phyloP scores from a whole-genome alignment of 495 filamentous ascomycete species.

The Echria macrotheca region DNA sequence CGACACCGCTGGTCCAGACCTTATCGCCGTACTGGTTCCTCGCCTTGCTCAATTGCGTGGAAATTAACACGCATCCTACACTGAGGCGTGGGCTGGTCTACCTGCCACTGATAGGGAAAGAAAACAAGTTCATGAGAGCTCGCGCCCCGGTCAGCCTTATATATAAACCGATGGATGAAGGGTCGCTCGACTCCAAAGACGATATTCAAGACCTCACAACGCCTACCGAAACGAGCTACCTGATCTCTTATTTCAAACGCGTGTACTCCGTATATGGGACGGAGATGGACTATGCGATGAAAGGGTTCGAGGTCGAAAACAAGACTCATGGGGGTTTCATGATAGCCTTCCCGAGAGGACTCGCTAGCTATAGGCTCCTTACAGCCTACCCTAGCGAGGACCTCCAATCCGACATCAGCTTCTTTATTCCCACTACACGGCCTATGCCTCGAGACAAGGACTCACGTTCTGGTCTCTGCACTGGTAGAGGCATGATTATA shows the following conservation, averaged over 20 bases:
- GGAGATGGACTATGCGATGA: conserved; percentile 24
- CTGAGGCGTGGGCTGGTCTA: conserved; percentile 16
- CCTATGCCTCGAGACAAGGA: not conserved
- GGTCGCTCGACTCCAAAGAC: not conserved
- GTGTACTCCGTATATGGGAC: conserved; percentile 21
- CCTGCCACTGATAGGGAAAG: conserved; percentile 22
- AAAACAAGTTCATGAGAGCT: conserved; percentile 22
- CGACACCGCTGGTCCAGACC: conserved; percentile 21
- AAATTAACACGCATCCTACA: conserved; percentile 7
- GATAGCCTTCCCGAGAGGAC: conserved; percentile 21
- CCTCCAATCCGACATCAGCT: conserved; percentile 16
- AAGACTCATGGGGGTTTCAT: conserved; percentile 13
- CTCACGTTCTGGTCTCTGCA: not conserved
- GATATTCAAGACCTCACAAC: conserved; percentile 17
- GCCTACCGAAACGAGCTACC: conserved; percentile 12
- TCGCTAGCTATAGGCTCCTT: conserved; percentile 12
- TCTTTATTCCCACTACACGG: conserved; percentile 19
- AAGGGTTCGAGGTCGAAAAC: conserved; percentile 15
- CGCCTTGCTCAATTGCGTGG: conserved; percentile 22
- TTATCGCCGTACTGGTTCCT: conserved; percentile 27
- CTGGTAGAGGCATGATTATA: conserved; percentile 9
- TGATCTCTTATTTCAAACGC: conserved; percentile 21
- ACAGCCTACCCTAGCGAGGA: conserved; percentile 8
- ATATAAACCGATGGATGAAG: conserved; percentile 9
- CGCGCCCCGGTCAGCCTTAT: conserved; percentile 19